A percentile compares a stretch with the other conserved stretches of the same genome.
These are phyloP conservation scores for Alisma plantagoaquatica DNA, from an alignment of 106 monocot genomes.

Conservation along the genomic window DNA sequence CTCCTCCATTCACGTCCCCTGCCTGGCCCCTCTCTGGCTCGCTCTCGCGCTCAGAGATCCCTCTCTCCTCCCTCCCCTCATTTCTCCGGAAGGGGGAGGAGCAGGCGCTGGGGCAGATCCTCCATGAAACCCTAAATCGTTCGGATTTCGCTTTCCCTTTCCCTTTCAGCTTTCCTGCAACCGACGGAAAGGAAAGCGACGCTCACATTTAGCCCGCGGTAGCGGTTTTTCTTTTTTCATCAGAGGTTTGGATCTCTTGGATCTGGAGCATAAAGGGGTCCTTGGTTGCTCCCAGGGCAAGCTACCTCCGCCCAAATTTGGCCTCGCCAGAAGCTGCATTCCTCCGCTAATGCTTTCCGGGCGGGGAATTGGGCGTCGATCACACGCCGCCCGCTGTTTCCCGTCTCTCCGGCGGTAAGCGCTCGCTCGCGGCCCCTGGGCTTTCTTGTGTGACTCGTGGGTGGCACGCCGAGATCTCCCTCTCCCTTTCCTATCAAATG, in stretches of 20 bases:
- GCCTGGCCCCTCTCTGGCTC: background rate
- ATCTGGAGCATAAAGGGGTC: background rate
- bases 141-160: background rate
- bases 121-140: constrained; percentile 2
- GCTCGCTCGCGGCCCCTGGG: too few species aligned
- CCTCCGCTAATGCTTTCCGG: too few species aligned
- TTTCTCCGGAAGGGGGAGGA: background rate
- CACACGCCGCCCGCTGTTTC: too few species aligned
- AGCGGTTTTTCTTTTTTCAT: background rate
- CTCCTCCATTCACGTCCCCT: constrained; percentile 2
- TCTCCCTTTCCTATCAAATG: too few species aligned
- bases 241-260: background rate
- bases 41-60: constrained; percentile 1
- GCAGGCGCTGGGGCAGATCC: background rate
- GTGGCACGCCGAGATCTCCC: too few species aligned
- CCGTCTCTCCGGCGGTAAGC: too few species aligned
- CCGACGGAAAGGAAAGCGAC: too few species aligned
- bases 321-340: too few species aligned
- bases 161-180: background rate
- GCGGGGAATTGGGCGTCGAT: too few species aligned
- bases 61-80: background rate
- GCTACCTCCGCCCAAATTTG: too few species aligned
- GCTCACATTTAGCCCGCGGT: background rate
- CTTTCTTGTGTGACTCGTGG: too few species aligned
- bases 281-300: background rate